phyloP scores from a whole-genome alignment of 2,329 filamentous ascomycete genomes.

The Fusarium cyanostomum region DNA sequence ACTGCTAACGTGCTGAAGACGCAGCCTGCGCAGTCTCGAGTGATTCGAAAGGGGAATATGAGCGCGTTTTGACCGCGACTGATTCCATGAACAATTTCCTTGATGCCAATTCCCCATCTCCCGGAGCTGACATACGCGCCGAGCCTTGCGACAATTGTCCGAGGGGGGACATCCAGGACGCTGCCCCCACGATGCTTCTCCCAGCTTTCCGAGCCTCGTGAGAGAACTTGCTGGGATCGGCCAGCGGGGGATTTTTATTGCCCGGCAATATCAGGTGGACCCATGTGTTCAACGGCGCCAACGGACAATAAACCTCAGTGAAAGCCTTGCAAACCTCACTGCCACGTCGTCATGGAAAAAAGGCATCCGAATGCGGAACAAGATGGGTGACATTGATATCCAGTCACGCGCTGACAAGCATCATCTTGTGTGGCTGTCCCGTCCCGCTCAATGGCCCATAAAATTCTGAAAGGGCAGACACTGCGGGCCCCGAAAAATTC shows the following conservation, averaged over 20 bases:
- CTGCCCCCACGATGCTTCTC: slow-evolving; percentile 7
- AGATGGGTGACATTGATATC: slow-evolving; percentile 36
- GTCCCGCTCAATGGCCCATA: slow-evolving; percentile 30
- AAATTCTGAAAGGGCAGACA: slow-evolving; percentile 24
- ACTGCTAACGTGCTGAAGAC: slow-evolving; percentile 17
- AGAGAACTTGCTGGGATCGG: not conserved
- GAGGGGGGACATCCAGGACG: slow-evolving; percentile 9
- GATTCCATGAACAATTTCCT: not conserved
- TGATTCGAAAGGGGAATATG: not conserved
- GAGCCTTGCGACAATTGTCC: slow-evolving; percentile 3
- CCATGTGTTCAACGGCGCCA: not conserved
- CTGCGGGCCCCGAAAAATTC: slow-evolving; percentile 37
- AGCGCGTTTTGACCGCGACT: too few relatives aligned
- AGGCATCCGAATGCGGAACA: slow-evolving; percentile 31
- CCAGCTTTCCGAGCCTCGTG: slow-evolving; percentile 3
- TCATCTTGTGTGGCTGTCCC: slow-evolving; percentile 40
- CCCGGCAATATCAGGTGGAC: not conserved
- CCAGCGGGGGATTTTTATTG: not conserved
- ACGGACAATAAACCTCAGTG: not conserved
- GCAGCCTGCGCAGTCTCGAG: not conserved
- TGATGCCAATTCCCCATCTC: not conserved
- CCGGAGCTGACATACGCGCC: not conserved
- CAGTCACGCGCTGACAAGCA: slow-evolving; percentile 41
- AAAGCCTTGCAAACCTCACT: slow-evolving; percentile 8
- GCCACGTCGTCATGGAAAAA: slow-evolving; percentile 36